Evolutionary conservation across 805 yeast genomes (phyloP), one percentile per base, ranked within the genome.

Genomic region (Helenozyma rhizophorensis): DNA sequence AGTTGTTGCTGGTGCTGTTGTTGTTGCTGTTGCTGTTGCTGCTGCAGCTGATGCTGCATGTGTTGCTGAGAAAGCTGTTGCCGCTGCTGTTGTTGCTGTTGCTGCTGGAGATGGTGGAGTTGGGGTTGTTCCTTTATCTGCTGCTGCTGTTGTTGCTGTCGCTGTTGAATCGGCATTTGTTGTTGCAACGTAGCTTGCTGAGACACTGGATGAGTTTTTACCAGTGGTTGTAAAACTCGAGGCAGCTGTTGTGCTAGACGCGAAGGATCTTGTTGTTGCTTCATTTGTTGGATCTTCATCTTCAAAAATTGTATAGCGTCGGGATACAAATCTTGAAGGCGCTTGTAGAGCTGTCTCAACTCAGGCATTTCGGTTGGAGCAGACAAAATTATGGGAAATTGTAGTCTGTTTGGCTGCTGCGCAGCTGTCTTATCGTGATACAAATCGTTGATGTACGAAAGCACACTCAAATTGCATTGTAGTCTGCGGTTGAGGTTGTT

Each of bases 281-380:
- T 56, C 61, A 64, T 54, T 36, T 62, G 67, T 27, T 59, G 61
- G 29, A 65, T 51, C 50, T 53, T 30, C 50, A 43, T 47, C 39
- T 56, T 68, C 33, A 67, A 48, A 29, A 54, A 60, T 34, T 62
- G 70, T n/a, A 68, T 50, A 1, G 77, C 76, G 38, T 75, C 80
- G 0, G 78, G 79, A 40, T 74, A 76, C 23, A 76, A 47, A 32
- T 68, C 69, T 43, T 69, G 72, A 17, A 70, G 53, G 30, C 62
- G 57, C n/a, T 60, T 58, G 49, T 76, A 76, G 25, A 69, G 60
- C 23, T 63, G 69, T 31, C 58, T 56, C 26, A 76, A 56, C 42
- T 74, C 80, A 0, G 79, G 78, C 57, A 74, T 61, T 27, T 73
- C 79, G 3, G 66, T 66, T 6, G 80, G 80, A 4, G 82, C 70